Conservation (phyloP, 1,284 basidiomycete genomes). For the Sanghuangporus weigelae region DNA sequence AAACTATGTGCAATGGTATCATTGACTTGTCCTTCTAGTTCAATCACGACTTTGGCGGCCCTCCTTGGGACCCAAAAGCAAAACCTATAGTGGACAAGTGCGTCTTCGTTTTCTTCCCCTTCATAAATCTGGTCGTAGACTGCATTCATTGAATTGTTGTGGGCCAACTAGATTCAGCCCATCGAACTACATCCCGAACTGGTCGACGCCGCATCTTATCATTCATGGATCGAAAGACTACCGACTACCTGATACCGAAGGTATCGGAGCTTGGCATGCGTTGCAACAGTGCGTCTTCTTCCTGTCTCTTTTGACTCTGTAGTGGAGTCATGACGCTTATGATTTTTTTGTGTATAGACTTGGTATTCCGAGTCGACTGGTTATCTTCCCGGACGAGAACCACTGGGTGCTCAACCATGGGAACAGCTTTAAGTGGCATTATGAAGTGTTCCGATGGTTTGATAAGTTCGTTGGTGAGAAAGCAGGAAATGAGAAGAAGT, state of each 20-base stretch:
- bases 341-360: slow-evolving; percentile 38
- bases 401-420: slow-evolving; percentile 83
- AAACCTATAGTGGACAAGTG: slow-evolving; percentile 53
- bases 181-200: slow-evolving; percentile 73
- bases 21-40: slow-evolving; percentile 40
- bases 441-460: slow-evolving; percentile 87
- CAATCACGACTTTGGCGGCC: slow-evolving; percentile 80
- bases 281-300: slow-evolving; percentile 61
- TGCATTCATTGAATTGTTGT: not conserved
- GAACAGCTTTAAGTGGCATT: slow-evolving; percentile 81
- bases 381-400: slow-evolving; percentile 92
- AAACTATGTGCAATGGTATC: not conserved
- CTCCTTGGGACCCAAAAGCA: slow-evolving; percentile 66
- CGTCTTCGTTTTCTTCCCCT: slow-evolving; percentile 19
- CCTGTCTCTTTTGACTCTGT: not conserved
- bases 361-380: slow-evolving; percentile 73
- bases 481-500: not conserved
- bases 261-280: slow-evolving; percentile 78
- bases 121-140: not conserved
- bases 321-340: not conserved
- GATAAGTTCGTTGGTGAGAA: slow-evolving; percentile 61
- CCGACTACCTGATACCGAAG: slow-evolving; percentile 77
- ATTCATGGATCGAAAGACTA: slow-evolving; percentile 88
- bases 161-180: slow-evolving; percentile 53
- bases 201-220: slow-evolving; percentile 80